Conservation (phyloP, 192 early-diverging fungal species). For the Gigaspora rosea region DNA sequence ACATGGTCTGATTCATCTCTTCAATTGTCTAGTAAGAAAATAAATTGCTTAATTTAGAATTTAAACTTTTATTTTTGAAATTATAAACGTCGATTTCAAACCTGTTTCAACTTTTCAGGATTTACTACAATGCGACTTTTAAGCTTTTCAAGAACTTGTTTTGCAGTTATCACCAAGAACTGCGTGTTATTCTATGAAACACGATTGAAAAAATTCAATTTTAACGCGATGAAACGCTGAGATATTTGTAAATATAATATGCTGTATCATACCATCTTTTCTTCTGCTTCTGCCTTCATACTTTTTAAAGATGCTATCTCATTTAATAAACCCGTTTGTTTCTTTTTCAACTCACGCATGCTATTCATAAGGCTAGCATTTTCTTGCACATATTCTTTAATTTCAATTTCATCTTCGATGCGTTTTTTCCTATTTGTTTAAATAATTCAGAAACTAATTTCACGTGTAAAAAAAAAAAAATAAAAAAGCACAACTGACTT, state of each 20-base stretch:
- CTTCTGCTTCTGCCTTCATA: background rate
- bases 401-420: conserved; percentile 3
- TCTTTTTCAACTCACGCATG: conserved; percentile 23
- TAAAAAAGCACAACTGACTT: background rate
- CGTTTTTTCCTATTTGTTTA: conserved; percentile 1
- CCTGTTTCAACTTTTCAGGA: conserved; percentile 26
- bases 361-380: background rate
- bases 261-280: background rate
- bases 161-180: background rate
- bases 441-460: background rate
- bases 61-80: background rate
- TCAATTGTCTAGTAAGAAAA: conserved; percentile 11
- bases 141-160: conserved; percentile 15
- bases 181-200: conserved; percentile 10
- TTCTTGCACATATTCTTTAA: conserved; percentile 1
- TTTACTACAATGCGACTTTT: conserved; percentile 9
- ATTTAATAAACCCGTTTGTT: background rate
- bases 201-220: no score
- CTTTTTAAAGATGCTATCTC: background rate
- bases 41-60: background rate
- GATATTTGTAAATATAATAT: background rate
- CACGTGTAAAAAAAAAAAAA: background rate
- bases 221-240: background rate
- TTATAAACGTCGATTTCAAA: background rate
- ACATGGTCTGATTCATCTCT: conserved; percentile 11